Conservation (phyloP, 2,329 filamentous ascomycete genomes). For the Phaeosphaeria sp. region DNA sequence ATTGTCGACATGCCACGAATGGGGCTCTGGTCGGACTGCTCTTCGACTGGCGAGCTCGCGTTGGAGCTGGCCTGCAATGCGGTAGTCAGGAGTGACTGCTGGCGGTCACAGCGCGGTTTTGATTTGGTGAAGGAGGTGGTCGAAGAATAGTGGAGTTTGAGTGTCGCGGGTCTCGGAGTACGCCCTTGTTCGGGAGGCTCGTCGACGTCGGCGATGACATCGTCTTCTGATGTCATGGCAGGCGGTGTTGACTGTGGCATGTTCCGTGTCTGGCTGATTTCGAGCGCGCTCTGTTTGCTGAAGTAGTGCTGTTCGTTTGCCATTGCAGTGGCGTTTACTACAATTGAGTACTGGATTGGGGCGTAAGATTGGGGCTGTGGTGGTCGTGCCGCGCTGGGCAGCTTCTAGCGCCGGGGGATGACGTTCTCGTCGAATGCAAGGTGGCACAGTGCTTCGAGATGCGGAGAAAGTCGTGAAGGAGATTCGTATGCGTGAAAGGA, state of each 20-base stretch:
- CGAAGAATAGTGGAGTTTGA: slow-evolving; percentile 48
- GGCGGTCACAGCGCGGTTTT: slow-evolving; percentile 59
- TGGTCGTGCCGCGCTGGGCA: not conserved
- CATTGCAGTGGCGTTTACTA: slow-evolving; percentile 28
- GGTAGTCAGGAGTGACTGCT: slow-evolving; percentile 85
- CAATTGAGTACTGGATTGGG: not conserved
- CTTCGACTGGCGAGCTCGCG: slow-evolving; percentile 48
- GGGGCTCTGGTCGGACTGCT: slow-evolving; percentile 47
- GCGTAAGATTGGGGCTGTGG: not conserved
- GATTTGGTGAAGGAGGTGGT: slow-evolving; percentile 57
- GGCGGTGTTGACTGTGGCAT: slow-evolving; percentile 33
- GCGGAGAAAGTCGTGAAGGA: not conserved
- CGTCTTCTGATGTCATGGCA: slow-evolving; percentile 59
- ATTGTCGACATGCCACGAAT: slow-evolving; percentile 58
- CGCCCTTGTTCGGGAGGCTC: slow-evolving; percentile 80
- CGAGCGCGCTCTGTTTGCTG: slow-evolving; percentile 30
- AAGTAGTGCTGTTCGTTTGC: slow-evolving; percentile 41
- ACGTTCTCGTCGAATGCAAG: not conserved
- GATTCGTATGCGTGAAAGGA: not conserved
- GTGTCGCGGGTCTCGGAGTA: slow-evolving; percentile 53
- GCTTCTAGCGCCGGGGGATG: not conserved
- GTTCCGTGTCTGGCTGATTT: slow-evolving; percentile 38
- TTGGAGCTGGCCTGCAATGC: slow-evolving; percentile 68
- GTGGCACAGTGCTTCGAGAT: not conserved
- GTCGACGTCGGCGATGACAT: slow-evolving; percentile 78